Base-by-base conservation (phyloP, 805 yeast genomes). In the Kuraishia ogatae region DNA sequence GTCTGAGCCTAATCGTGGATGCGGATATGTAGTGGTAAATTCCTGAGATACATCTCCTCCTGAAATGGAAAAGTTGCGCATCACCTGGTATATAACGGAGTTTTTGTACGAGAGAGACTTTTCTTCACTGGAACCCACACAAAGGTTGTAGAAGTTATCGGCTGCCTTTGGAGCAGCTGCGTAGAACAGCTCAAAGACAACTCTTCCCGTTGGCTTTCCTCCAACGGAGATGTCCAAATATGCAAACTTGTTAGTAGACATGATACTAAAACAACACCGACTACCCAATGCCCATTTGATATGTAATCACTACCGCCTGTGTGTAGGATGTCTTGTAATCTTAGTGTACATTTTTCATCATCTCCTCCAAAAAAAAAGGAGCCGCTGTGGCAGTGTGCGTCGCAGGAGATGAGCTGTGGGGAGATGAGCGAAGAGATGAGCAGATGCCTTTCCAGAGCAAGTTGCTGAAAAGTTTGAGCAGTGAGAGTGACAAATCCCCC, bases 51-150 rank as follows among this genome's bases (percentile, higher is more conserved):
- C 63, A 63, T 84, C 89, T 47, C 92, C 92, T 2, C 82, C 83
- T 66, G 86, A 92, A 19, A 87, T 69, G 74, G 85, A 80, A 63
- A 87, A 87, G 64, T 84, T 87, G 62, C 80, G 83, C 53, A 87
- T 72, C 1, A 85, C 80, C 55, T 89, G 72, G 61, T 84, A 87
- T 66, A 88, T 84, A 47, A 67, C 71, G 48, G 77, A 80, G 21
- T 71, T 65, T 57, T 76, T 72, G 55, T 72, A 79, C 1, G 73
- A 58, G 56, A 19, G 53, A 35, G 53, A 53, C 54, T 24, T 61
- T 58, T 7, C 59, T 56, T 2, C 56, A 55, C 1, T 60, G 59
- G 4, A 60, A 53, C 50, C 71, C 24, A 63, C 60, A 61, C 85
- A 78, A 17, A 85, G 66, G 21, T 69, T 67, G 1, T 70, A 53